Percentiles rank a stretch among this genome's conserved stretches.
Evolutionary conservation across 2,329 filamentous ascomycete genomes (phyloP).

Genomic region (Fulvia fulva): DNA sequence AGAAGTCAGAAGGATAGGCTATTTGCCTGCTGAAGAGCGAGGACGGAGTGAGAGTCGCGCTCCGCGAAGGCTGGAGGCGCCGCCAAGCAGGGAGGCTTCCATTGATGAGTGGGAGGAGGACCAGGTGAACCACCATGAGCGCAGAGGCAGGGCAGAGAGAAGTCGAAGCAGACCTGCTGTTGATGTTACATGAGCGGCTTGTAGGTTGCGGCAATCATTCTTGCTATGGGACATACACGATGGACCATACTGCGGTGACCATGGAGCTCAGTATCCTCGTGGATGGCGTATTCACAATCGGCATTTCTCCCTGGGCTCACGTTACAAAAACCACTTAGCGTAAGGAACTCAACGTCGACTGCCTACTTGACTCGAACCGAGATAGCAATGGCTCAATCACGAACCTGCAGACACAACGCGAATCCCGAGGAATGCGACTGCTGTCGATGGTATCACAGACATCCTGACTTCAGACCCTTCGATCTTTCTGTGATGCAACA

Average conservation of each 20-base stretch:
- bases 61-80: constrained; percentile 4
- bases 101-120: neutral
- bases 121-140: constrained; percentile 1
- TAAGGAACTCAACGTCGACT: too few relatives aligned
- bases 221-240: neutral
- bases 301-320: too few relatives aligned
- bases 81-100: neutral
- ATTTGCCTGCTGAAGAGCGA: constrained; percentile 1
- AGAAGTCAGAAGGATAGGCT: constrained; percentile 6
- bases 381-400: neutral
- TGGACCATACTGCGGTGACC: neutral
- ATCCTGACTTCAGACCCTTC: neutral
- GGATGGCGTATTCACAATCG: too few relatives aligned
- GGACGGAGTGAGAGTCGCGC: constrained; percentile 5
- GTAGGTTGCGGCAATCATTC: neutral
- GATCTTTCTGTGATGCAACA: neutral
- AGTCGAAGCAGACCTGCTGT: constrained; percentile 6
- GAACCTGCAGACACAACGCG: neutral
- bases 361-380: neutral
- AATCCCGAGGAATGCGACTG: neutral
- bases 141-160: neutral
- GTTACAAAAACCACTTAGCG: too few relatives aligned
- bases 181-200: constrained; percentile 1
- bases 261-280: too few relatives aligned
- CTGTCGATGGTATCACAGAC: neutral